Percentiles rank a stretch among this genome's conserved stretches.
Conservation (phyloP, 306 rosid species). For the Prunus campanulata region DNA sequence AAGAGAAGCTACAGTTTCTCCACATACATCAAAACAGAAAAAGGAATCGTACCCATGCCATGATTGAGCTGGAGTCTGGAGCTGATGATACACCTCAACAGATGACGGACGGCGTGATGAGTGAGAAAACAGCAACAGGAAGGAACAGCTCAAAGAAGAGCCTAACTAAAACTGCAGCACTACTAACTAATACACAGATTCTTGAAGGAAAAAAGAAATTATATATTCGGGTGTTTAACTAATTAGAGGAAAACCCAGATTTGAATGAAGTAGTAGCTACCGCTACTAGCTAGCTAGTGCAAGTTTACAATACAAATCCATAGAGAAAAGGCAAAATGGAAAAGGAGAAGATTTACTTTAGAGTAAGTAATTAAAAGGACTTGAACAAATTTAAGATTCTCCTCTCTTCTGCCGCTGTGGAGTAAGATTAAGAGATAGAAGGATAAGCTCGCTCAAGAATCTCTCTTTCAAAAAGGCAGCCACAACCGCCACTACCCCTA, state of each 20-base stretch:
- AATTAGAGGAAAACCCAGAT: slow-evolving; percentile 1
- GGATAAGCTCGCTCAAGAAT: neutral
- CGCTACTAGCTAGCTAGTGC: no score
- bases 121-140: neutral
- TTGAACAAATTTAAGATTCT: no score
- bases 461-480: no score
- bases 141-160: neutral
- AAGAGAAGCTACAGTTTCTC: neutral
- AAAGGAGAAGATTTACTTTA: neutral
- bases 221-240: neutral
- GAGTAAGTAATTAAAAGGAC: no score
- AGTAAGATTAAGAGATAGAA: no score
- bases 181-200: neutral
- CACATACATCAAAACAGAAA: neutral
- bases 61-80: neutral
- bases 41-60: neutral
- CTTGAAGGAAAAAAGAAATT: neutral
- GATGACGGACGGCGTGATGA: neutral
- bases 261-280: neutral
- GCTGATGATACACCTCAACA: no score
- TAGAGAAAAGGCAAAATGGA: neutral
- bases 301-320: neutral
- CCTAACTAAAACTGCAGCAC: neutral
- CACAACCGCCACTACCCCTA: neutral
- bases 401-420: no score